A percentile compares a stretch with the other conserved stretches of the same genome.
Evolutionary conservation across 2,329 filamentous ascomycete genomes (phyloP).

Genomic region (Cercospora sojina): DNA sequence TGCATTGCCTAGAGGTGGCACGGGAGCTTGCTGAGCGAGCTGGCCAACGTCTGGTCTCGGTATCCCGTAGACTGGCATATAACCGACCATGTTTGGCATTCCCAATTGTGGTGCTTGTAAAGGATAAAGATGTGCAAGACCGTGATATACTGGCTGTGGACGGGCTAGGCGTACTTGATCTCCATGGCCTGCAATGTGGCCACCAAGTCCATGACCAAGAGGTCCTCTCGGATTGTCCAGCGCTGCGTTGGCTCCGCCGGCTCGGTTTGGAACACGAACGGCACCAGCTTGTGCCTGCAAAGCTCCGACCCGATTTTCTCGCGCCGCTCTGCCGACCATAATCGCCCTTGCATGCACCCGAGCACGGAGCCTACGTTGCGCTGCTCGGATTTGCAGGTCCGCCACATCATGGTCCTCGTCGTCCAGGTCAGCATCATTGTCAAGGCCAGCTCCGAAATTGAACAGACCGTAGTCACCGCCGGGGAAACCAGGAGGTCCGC

Average conservation of each 20-base stretch:
- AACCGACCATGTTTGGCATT: slow-evolving; percentile 3
- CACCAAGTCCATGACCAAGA: slow-evolving; percentile 11
- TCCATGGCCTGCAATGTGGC: slow-evolving; percentile 12
- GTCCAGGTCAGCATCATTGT: slow-evolving; percentile 17
- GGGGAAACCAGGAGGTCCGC: background rate
- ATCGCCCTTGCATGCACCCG: background rate
- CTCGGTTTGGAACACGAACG: background rate
- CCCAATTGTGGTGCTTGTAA: slow-evolving; percentile 3
- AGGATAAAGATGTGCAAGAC: slow-evolving; percentile 12
- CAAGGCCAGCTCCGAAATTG: slow-evolving; percentile 15
- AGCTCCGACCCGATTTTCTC: background rate
- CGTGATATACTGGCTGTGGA: slow-evolving; percentile 12
- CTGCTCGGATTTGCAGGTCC: background rate
- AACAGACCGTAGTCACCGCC: slow-evolving; percentile 6
- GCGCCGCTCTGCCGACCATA: background rate
- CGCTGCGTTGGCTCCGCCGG: background rate
- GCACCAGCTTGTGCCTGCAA: background rate
- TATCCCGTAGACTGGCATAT: slow-evolving; percentile 5
- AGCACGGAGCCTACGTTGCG: background rate
- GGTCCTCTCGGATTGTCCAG: background rate
- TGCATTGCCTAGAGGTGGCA: background rate
- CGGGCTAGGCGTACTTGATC: slow-evolving; percentile 14
- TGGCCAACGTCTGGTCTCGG: background rate
- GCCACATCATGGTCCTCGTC: slow-evolving; percentile 11
- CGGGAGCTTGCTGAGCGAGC: background rate